Conservation (phyloP, 2,329 filamentous ascomycete species). For the Fusarium proliferatum region DNA sequence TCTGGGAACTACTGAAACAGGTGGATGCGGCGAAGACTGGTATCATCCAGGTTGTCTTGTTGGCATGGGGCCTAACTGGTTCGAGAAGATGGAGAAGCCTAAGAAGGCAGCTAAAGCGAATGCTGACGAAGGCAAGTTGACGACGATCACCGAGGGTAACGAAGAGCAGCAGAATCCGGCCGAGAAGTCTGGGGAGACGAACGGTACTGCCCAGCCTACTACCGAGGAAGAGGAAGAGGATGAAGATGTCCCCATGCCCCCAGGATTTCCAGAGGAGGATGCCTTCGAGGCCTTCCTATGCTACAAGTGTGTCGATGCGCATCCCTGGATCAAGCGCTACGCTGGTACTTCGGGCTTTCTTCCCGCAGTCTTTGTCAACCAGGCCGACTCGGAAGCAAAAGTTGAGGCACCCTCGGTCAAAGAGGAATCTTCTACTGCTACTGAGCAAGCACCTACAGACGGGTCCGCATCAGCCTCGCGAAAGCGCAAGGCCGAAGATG, state of each 20-base stretch:
- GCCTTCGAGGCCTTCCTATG: conserved; percentile 92
- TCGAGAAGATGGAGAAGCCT: conserved; percentile 61
- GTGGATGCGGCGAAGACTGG: conserved; percentile 97
- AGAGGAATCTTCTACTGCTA: conserved; percentile 8
- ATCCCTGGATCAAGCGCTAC: conserved; percentile 93
- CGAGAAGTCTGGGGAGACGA: conserved; percentile 31
- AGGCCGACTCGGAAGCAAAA: conserved; percentile 6
- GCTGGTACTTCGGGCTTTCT: conserved; percentile 84
- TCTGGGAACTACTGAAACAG: conserved; percentile 80
- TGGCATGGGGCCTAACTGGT: conserved; percentile 80
- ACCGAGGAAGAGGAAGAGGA: conserved; percentile 57
- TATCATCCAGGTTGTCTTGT: conserved; percentile 95
- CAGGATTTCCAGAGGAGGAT: conserved; percentile 89
- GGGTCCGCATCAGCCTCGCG: conserved; percentile 52
- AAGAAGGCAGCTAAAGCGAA: conserved; percentile 43
- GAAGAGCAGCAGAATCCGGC: conserved; percentile 48
- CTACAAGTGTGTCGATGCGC: conserved; percentile 89
- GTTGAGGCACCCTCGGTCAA: background rate
- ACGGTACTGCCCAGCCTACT: conserved; percentile 33
- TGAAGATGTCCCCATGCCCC: conserved; percentile 76
- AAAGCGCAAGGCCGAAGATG: conserved; percentile 75
- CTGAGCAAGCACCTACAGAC: background rate
- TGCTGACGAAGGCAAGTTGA: conserved; percentile 48
- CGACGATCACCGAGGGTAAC: conserved; percentile 63
- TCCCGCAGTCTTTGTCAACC: conserved; percentile 69